A percentile compares a stretch with the other conserved stretches of the same genome.
phyloP scores from a whole-genome alignment of 2,329 filamentous ascomycete species.

The Dactylonectria estremocensis region DNA sequence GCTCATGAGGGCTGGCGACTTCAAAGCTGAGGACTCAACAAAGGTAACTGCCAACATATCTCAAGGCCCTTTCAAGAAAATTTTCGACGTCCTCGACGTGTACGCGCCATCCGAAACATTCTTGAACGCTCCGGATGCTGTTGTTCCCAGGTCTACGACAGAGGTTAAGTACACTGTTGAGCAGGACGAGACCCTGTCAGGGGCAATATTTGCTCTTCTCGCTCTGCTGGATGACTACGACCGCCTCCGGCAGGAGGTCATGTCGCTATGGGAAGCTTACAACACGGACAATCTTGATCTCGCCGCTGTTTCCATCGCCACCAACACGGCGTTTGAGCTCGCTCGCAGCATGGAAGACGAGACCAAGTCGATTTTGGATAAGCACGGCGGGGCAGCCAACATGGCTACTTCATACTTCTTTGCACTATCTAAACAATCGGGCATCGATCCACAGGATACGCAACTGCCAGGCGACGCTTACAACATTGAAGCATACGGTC shows the following conservation, averaged over 20 bases:
- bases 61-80: conserved; percentile 15
- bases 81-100: conserved; percentile 32
- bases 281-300: conserved; percentile 22
- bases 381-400: not conserved
- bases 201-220: conserved; percentile 29
- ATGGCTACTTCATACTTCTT: conserved; percentile 14
- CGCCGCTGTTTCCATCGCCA: conserved; percentile 38
- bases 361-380: conserved; percentile 55
- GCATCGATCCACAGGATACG: conserved; percentile 14
- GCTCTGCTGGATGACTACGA: conserved; percentile 30
- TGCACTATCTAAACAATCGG: not conserved
- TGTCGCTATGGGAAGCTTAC: conserved; percentile 31
- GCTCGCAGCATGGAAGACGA: conserved; percentile 57
- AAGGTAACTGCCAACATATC: not conserved
- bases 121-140: conserved; percentile 27
- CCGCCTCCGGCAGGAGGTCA: conserved; percentile 17
- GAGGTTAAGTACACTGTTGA: conserved; percentile 31
- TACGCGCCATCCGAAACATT: conserved; percentile 37
- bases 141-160: not conserved
- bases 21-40: not conserved
- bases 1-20: conserved; percentile 24
- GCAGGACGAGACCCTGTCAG: conserved; percentile 6
- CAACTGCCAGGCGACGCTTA: conserved; percentile 3
- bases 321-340: conserved; percentile 39
- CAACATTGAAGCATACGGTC: conserved; percentile 31